Conservation (phyloP, 108 stramenopile genomes). For the Skeletonema costatum region DNA sequence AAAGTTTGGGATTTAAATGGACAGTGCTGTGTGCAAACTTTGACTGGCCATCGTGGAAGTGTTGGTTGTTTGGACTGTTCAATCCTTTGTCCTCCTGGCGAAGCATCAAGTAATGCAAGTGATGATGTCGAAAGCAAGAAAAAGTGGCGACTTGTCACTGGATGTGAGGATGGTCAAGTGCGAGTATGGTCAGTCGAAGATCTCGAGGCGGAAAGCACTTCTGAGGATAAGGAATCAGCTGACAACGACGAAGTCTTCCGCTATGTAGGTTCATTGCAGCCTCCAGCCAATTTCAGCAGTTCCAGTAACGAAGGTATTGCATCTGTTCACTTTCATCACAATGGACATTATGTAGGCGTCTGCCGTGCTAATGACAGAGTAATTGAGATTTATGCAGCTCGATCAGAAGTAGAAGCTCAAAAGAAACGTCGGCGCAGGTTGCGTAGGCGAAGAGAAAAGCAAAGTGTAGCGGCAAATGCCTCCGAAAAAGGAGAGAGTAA, state of each 20-base stretch:
- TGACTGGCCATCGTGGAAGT: slow-evolving; percentile 92
- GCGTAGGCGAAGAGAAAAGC: slow-evolving; percentile 72
- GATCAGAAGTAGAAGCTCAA: slow-evolving; percentile 65
- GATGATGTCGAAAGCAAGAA: slow-evolving; percentile 16
- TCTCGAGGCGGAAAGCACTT: slow-evolving; percentile 9
- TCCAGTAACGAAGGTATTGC: slow-evolving; percentile 61
- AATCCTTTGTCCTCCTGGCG: slow-evolving; percentile 14
- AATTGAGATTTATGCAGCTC: slow-evolving; percentile 83
- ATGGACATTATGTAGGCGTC: slow-evolving; percentile 74
- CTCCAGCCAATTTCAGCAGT: slow-evolving; percentile 67
- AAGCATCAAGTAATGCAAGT: not conserved
- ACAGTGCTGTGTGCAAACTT: slow-evolving; percentile 96
- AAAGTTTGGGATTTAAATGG: slow-evolving; percentile 98
- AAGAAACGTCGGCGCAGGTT: slow-evolving; percentile 87
- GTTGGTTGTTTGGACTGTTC: slow-evolving; percentile 53
- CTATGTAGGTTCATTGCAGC: slow-evolving; percentile 70
- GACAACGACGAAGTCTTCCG: slow-evolving; percentile 63
- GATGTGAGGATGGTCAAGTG: slow-evolving; percentile 88
- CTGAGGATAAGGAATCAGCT: slow-evolving; percentile 11
- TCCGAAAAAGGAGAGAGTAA: slow-evolving; percentile 21
- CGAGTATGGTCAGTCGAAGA: slow-evolving; percentile 81
- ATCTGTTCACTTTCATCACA: slow-evolving; percentile 76
- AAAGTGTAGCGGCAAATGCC: slow-evolving; percentile 43
- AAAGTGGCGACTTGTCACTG: slow-evolving; percentile 83
- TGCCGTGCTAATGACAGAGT: slow-evolving; percentile 72